Conservation (phyloP, 2,329 filamentous ascomycete species). For the Gnomoniopsis smithogilvyi region DNA sequence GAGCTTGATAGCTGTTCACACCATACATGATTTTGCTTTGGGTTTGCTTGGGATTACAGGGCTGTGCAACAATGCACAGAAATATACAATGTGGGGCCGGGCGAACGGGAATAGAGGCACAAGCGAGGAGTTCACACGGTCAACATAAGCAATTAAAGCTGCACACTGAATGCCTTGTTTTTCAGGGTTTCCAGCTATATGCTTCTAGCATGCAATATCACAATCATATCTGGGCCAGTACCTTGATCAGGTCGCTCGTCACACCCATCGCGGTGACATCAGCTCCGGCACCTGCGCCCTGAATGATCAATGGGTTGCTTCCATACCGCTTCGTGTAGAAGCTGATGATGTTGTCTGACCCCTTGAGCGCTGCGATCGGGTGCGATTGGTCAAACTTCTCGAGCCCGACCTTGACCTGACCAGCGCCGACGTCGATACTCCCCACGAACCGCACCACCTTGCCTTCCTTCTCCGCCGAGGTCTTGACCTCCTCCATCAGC, state of each 20-base stretch:
- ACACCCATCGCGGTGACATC: conserved; percentile 98
- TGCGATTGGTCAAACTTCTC: conserved; percentile 85
- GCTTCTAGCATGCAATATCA: not conserved
- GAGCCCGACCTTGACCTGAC: conserved; percentile 85
- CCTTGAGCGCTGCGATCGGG: conserved; percentile 91
- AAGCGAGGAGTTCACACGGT: conserved; percentile 14
- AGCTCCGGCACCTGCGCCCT: conserved; percentile 89
- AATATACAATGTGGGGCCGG: not conserved
- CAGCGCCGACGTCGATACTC: conserved; percentile 79
- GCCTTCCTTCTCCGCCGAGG: conserved; percentile 77
- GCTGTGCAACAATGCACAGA: conserved; percentile 1
- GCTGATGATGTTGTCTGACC: conserved; percentile 98
- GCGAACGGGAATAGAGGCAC: not conserved
- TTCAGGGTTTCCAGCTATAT: not conserved
- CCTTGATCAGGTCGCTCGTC: conserved; percentile 88
- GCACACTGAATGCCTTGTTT: not conserved
- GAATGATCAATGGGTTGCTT: conserved; percentile 84
- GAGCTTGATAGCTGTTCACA: not conserved
- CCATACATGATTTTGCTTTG: not conserved
- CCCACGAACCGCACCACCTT: conserved; percentile 95
- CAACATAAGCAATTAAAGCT: not conserved
- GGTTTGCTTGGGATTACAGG: not conserved
- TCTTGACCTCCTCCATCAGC: conserved; percentile 87
- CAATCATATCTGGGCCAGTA: conserved; percentile 64
- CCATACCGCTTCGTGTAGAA: conserved; percentile 98